Evolutionary conservation across 495 filamentous ascomycete genomes (phyloP).

Genomic region (Xanthoparmelia taractica): DNA sequence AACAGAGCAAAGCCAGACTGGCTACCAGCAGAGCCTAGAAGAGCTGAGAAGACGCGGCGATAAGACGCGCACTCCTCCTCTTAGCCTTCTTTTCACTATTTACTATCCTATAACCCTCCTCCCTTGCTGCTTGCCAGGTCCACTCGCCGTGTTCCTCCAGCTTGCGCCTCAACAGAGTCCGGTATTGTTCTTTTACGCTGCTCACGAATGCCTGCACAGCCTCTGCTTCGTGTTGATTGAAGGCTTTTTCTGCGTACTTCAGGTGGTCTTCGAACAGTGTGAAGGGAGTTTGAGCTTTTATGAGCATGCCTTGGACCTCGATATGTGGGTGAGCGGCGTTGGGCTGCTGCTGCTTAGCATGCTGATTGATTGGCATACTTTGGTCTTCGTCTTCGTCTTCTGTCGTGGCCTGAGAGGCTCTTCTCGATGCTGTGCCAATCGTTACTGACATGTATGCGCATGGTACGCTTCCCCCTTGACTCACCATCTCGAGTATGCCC

Average conservation of each 20-base stretch:
- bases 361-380: neutral
- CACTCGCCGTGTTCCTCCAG: conserved; percentile 24
- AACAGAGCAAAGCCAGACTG: neutral
- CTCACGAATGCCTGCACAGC: conserved; percentile 29
- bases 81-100: conserved; percentile 14
- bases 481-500: neutral
- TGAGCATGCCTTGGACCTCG: neutral
- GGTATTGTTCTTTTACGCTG: conserved; percentile 23
- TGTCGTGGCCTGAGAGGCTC: conserved; percentile 10
- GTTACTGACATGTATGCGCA: neutral
- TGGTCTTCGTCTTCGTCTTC: conserved; percentile 9
- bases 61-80: conserved; percentile 9
- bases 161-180: conserved; percentile 18
- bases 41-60: neutral
- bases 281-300: conserved; percentile 7
- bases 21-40: neutral
- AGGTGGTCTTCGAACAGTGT: conserved; percentile 26
- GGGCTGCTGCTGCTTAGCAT: neutral
- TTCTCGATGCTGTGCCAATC: neutral
- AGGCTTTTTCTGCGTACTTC: conserved; percentile 16
- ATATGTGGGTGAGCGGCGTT: neutral
- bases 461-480: conserved; percentile 2
- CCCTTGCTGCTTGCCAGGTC: conserved; percentile 26
- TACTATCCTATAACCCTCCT: conserved; percentile 14
- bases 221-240: conserved; percentile 18